A percentile compares a stretch with the other conserved stretches of the same genome.
Conservation (phyloP, 768 basidiomycete genomes). For the Trametes sanguinea region DNA sequence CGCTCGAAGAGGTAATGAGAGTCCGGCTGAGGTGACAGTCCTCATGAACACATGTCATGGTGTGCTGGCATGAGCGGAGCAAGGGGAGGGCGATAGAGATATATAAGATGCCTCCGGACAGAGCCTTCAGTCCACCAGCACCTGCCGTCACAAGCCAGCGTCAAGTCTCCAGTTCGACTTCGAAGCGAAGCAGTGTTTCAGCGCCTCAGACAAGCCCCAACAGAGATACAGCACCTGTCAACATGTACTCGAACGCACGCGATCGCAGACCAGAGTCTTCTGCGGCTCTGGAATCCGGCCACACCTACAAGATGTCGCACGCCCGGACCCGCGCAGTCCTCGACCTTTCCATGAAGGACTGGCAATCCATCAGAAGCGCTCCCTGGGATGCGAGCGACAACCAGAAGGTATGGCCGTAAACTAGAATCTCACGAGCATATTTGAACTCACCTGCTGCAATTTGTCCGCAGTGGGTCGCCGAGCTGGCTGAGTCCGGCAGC, state of each 20-base stretch:
- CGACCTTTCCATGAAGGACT: conserved; percentile 57
- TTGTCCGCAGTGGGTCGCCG: conserved; percentile 48
- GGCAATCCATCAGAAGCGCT: conserved; percentile 51
- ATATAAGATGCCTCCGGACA: background rate
- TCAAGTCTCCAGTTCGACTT: background rate
- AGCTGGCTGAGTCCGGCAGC: conserved; percentile 34
- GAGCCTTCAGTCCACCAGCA: background rate
- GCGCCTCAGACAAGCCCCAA: background rate
- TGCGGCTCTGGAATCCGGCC: conserved; percentile 30
- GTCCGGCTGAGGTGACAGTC: conserved; percentile 2
- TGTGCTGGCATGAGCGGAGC: background rate
- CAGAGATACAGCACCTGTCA: background rate
- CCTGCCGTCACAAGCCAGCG: background rate
- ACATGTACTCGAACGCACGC: background rate
- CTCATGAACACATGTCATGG: background rate
- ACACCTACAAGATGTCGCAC: conserved; percentile 50
- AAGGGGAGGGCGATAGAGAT: background rate
- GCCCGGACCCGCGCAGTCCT: conserved; percentile 51
- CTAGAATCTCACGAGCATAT: too few species aligned
- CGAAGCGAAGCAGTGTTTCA: background rate
- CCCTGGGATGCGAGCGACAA: conserved; percentile 45
- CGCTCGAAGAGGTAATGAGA: background rate
- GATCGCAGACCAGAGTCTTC: background rate
- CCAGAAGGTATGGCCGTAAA: conserved; percentile 42
- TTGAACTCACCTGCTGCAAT: too few species aligned